Base-by-base conservation (phyloP, 805 yeast genomes). In the Saccharomycopsis sp. region DNA sequence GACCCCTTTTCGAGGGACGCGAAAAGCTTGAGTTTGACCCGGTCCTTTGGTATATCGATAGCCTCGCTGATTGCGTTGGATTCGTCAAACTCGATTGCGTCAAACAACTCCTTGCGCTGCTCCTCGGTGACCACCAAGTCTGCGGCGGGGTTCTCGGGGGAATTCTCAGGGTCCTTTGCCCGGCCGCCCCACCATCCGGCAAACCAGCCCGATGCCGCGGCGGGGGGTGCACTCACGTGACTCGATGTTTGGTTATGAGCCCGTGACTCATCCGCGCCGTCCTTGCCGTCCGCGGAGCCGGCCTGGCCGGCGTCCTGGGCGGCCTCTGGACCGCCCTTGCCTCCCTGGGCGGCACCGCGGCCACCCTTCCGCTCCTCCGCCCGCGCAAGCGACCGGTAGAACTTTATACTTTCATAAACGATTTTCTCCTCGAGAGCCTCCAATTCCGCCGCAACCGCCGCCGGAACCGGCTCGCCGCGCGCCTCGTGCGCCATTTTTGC, bases 81-180 rank as follows among this genome's bases (percentile, higher is more conserved):
- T 61, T 91, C 97, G 64, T 91, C 89, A 64, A 85, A 91, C 62
- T 91, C 99, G 62, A 94, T 91, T 0, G 97, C 96, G 60, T 89
- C 96, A 66, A 90, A 91, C 20, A 94, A 75, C 59, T 95, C 99
- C 66, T 89, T 79, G 62, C 89, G 79, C 66, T 94, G 97, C 63
- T 91, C 96, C 14, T 89, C 96, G 0, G 94, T 82, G 68, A 94
- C 79, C 4, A 75, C 74, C 24, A 84, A 68, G 1, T 76, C 73
- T 2, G 67, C 65, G 1, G 66, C 60, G 1, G 66, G 24, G 2
- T 60, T 53, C 1, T 68, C 52, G 2, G 64, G 51, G 16, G 62
- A 62, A 4, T 60, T 51, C 5, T 58, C 61, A 21, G 23, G 18
- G 1, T 57, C 55, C 37, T 52, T 24, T 21, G 58, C 48, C 14